Evolutionary conservation across 2,329 filamentous ascomycete genomes (phyloP), one percentile per base, ranked within the genome.

Genomic region (Claviceps sp.): DNA sequence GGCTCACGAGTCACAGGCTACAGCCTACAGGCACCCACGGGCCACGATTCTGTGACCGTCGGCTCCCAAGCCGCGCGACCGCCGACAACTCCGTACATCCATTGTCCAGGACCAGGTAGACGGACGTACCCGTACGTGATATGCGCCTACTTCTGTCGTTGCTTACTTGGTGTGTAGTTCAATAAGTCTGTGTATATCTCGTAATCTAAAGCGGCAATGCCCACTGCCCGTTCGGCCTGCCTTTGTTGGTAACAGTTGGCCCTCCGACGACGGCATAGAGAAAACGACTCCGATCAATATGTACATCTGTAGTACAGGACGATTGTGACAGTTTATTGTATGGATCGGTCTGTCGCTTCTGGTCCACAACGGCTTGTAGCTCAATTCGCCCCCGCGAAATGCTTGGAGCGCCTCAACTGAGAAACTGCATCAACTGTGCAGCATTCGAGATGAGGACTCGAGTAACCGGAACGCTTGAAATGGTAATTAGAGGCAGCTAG

Each of bases 401-500:
- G 42, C 49, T 45, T 30, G 5, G 17, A 16, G n/a, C 49, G 51
- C 51, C 51, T 47, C 51, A 53, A 50, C 51, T 53, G 51, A 53
- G 13, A 40, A 38, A 45, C 42, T 47, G 51, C 17, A 43, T 47
- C 42, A 26, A 43, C 51, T 43, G 46, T 53, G 51, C 51, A 47
- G 24, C 41, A 50, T 38, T 42, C 44, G 42, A 52, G 42, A 41
- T 46, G 47, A 37, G 46, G 14, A 34, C 46, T 49, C 34, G 41
- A 52, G 51, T 38, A 52, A 50, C 47, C 47, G 44, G 48, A 50
- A 26, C 14, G 43, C 52, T 46, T 48, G 52, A 50, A 50, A 40
- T 47, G 48, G 44, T 47, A 34, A 34, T 4, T 11, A 34, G 48
- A 50, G 43, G 52, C 50, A 47, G 47, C n/a, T n/a, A 10, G 13